Conservation (phyloP, 768 basidiomycete genomes). For the Phaeolepiota aurea region DNA sequence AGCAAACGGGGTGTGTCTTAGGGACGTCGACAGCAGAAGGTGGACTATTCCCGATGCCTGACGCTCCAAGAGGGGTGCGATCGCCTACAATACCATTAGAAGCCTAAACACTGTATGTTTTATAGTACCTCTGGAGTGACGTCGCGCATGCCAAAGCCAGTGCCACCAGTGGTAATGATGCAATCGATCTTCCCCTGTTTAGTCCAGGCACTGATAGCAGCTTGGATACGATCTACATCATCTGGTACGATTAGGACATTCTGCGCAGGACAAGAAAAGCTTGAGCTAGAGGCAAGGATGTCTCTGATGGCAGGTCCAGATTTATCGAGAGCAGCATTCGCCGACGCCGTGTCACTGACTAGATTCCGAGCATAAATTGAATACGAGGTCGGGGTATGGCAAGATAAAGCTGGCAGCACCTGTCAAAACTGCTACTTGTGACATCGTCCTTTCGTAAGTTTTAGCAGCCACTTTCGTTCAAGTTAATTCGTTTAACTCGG, state of each 20-base stretch:
- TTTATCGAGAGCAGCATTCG: constrained; percentile 39
- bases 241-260: constrained; percentile 54
- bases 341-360: constrained; percentile 71
- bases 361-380: neutral
- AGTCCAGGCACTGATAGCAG: constrained; percentile 25
- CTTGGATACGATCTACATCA: constrained; percentile 42
- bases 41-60: constrained; percentile 68
- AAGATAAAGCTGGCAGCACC: neutral
- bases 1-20: constrained; percentile 71
- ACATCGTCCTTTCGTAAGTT: neutral
- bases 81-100: constrained; percentile 35
- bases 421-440: neutral
- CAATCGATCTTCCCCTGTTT: constrained; percentile 46
- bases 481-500: neutral
- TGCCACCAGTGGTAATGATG: constrained; percentile 82
- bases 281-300: constrained; percentile 26
- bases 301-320: constrained; percentile 59
- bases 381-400: too few species aligned
- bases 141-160: constrained; percentile 78
- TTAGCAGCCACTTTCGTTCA: neutral
- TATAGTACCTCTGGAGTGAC: constrained; percentile 71
- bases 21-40: constrained; percentile 57
- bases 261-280: constrained; percentile 14
- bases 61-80: constrained; percentile 56
- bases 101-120: too few species aligned